These are phyloP conservation scores for Leersia perrieri DNA, from an alignment of 176 grass and related monocot species.

Conservation along the genomic window DNA sequence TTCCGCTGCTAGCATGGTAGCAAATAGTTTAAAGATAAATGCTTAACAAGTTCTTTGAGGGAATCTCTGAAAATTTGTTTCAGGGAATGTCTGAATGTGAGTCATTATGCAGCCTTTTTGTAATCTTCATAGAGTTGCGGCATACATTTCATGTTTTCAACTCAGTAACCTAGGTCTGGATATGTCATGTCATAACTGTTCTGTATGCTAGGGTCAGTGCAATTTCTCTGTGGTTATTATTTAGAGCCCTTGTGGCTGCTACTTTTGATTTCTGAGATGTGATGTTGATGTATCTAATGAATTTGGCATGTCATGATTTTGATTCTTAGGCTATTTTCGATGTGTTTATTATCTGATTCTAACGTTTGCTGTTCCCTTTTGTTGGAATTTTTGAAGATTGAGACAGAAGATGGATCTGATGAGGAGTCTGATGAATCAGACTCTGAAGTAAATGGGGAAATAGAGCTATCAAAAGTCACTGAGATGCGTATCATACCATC, in stretches of 20 bases:
- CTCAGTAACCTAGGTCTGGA: neutral
- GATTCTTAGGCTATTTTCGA: neutral
- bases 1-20: neutral
- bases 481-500: constrained; percentile 84
- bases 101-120: neutral
- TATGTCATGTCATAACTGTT: neutral
- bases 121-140: neutral
- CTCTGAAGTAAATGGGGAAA: constrained; percentile 45
- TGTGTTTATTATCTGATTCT: neutral
- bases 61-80: neutral
- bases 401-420: constrained; percentile 39
- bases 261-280: neutral
- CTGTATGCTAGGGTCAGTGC: neutral
- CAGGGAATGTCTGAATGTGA: neutral
- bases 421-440: constrained; percentile 49
- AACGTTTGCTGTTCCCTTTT: neutral
- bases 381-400: constrained; percentile 51
- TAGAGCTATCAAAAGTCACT: constrained; percentile 56
- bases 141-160: neutral
- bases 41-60: neutral
- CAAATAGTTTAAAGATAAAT: neutral
- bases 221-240: neutral
- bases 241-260: neutral
- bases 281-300: neutral
- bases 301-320: neutral